Evolutionary conservation across 257 asterid species (phyloP), one percentile per base, ranked within the genome.

Genomic region (Rehmannia glutinosa): DNA sequence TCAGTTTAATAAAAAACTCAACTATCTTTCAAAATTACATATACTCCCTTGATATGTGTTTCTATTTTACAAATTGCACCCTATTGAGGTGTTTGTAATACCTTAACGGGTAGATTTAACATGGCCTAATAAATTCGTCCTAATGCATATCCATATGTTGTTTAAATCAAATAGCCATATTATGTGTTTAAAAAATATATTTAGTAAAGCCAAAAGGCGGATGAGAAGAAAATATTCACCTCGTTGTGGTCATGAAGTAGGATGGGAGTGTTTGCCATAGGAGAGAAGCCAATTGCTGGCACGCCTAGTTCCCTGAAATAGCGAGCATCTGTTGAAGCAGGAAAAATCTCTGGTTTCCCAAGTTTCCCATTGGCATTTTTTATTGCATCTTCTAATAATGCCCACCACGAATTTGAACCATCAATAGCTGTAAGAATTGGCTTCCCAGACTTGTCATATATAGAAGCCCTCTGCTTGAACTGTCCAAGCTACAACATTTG

Each of bases 281-380:
- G 99, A 73, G 99, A 93, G 74, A 93, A 93, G 73, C 97, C 99
- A 70, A 93, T 82, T 24, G 97, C 97, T 4, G 92, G 96, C 73
- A 90, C 71, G 68, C 96, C 97, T 3, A 9, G 74, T 42, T 75
- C 65, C 81, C 97, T 84, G 80, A 93, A 88, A 75, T 86, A 85
- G 50, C 93, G 91, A 65, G 99, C 89, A 80, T 93, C 99, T 20
- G 97, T 93, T 5, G 97, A 79, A 42, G 96, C 96, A 62, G 97
- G 97, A 73, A 93, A 90, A 53, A 90, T 93, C 79, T 93, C 97
- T 4, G 96, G 96, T 64, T 84, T 84, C 60, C 72, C 91, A 21
- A 88, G 83, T 72, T 79, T 84, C 25, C 95, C 99, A 27, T 80
- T 78, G 28, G 89, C 96, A 11, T 66, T 77, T 76, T 64, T 72